A percentile compares a stretch with the other conserved stretches of the same genome.
Evolutionary conservation across 2,329 filamentous ascomycete genomes (phyloP).

Genomic region (Harringtonia lauricola): DNA sequence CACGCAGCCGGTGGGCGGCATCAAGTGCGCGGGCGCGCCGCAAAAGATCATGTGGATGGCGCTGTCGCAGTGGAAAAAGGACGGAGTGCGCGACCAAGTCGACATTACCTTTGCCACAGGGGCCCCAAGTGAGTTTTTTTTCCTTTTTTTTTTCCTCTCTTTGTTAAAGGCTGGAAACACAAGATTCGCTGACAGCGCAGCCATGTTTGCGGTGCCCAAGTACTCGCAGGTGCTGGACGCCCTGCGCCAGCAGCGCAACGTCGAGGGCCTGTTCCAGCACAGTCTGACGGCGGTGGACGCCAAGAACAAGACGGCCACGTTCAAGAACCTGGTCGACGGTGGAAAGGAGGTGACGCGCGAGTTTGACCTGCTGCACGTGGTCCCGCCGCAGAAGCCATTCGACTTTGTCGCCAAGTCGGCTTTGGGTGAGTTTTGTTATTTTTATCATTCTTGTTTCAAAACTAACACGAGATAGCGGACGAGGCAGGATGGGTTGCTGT

Average conservation of each 20-base stretch:
- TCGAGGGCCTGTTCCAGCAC: conserved; percentile 48
- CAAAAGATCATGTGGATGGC: conserved; percentile 55
- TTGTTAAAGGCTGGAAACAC: no score
- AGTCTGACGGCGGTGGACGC: conserved; percentile 42
- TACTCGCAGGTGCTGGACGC: conserved; percentile 42
- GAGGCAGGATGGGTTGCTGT: conserved; percentile 48
- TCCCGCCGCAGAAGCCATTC: conserved; percentile 49
- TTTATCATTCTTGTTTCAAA: no score
- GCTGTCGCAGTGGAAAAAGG: conserved; percentile 44
- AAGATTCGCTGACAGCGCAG: no score
- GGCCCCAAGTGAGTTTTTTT: no score
- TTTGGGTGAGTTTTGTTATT: no score
- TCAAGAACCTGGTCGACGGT: no score
- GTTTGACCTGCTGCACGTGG: conserved; percentile 46
- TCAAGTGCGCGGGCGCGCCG: conserved; percentile 52
- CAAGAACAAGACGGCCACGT: conserved; percentile 38
- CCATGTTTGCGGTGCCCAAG: conserved; percentile 51
- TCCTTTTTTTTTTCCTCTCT: no score
- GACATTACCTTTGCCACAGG: conserved; percentile 43
- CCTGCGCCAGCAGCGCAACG: conserved; percentile 39
- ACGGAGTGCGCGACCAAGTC: conserved; percentile 35
- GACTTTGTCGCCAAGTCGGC: conserved; percentile 40
- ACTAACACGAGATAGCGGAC: no score
- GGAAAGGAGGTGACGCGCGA: conserved; percentile 30
- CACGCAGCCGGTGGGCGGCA: conserved; percentile 44